Conservation (phyloP, 352 stramenopile genomes). For the Globisporangium nodosum region DNA sequence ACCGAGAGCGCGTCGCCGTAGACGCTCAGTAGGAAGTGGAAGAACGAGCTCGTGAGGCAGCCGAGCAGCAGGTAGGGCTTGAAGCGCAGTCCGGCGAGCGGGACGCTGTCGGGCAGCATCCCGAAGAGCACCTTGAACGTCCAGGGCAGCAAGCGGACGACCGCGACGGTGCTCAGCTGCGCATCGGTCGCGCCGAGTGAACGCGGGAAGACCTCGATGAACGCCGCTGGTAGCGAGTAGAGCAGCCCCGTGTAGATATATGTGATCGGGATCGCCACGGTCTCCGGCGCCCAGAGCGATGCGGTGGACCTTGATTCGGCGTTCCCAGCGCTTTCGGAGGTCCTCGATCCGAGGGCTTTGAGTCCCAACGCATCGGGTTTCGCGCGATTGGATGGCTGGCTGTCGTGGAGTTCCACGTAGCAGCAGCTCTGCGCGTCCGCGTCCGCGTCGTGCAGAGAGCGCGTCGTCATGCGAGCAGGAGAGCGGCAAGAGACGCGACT, state of each 20-base stretch:
- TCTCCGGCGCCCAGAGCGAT: constrained; percentile 49
- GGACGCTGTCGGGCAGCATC: constrained; percentile 58
- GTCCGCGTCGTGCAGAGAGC: neutral
- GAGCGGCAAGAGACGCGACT: neutral
- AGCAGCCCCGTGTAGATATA: constrained; percentile 77
- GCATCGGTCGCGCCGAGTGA: constrained; percentile 53
- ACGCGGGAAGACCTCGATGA: constrained; percentile 72
- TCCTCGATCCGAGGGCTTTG: neutral
- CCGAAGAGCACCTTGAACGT: constrained; percentile 78
- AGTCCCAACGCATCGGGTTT: neutral
- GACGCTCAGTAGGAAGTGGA: constrained; percentile 41
- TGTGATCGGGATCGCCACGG: constrained; percentile 64
- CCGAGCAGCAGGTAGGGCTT: constrained; percentile 75
- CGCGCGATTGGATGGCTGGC: neutral
- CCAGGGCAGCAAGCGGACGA: constrained; percentile 70
- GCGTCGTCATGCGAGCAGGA: constrained; percentile 1
- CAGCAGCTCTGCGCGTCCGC: constrained; percentile 1
- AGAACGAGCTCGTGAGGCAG: constrained; percentile 48
- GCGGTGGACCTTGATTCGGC: neutral
- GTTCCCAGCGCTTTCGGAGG: neutral
- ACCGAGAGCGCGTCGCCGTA: constrained; percentile 35
- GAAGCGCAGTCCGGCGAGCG: constrained; percentile 49
- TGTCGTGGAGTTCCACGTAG: constrained; percentile 10
- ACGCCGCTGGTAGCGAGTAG: constrained; percentile 58
- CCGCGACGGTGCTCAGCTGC: constrained; percentile 62